These are phyloP conservation scores for Kazachstania viticola DNA, from an alignment of 805 yeast species.

Conservation along the genomic window DNA sequence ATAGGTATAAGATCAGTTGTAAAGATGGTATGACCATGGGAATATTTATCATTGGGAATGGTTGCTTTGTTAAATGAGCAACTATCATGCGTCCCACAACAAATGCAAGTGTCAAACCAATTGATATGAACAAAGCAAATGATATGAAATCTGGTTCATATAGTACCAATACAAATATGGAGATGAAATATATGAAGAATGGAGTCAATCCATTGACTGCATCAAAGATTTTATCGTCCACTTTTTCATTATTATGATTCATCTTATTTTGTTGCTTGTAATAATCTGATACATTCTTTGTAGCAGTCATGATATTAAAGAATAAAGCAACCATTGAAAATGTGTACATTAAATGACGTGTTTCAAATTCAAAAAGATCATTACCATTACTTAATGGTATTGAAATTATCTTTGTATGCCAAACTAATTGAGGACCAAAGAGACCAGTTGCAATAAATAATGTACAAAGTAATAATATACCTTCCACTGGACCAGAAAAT, in stretches of 20 bases:
- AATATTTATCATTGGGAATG: conserved; percentile 62
- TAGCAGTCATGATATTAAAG: conserved; percentile 62
- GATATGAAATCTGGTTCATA: conserved; percentile 38
- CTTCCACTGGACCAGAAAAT: conserved; percentile 94
- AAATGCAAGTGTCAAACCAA: conserved; percentile 72
- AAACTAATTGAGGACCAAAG: conserved; percentile 53
- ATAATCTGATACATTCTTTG: conserved; percentile 43
- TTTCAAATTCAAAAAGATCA: conserved; percentile 25
- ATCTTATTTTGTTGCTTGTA: conserved; percentile 28
- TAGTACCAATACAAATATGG: conserved; percentile 37
- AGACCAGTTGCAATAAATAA: conserved; percentile 54
- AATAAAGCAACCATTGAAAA: conserved; percentile 46
- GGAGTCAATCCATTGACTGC: conserved; percentile 57
- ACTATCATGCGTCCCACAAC: conserved; percentile 82
- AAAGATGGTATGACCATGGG: conserved; percentile 57
- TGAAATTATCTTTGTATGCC: conserved; percentile 38
- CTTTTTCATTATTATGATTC: conserved; percentile 4
- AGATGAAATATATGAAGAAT: conserved; percentile 43
- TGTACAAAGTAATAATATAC: conserved; percentile 52
- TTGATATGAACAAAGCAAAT: conserved; percentile 54
- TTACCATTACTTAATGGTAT: conserved; percentile 8
- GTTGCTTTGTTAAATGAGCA: conserved; percentile 73
- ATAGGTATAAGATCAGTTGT: conserved; percentile 29
- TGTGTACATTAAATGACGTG: conserved; percentile 39
- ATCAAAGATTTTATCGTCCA: conserved; percentile 12